These are phyloP conservation scores for Polytrichum formosum DNA, from an alignment of 225 moss, liverwort and hornwort species.

Conservation along the genomic window DNA sequence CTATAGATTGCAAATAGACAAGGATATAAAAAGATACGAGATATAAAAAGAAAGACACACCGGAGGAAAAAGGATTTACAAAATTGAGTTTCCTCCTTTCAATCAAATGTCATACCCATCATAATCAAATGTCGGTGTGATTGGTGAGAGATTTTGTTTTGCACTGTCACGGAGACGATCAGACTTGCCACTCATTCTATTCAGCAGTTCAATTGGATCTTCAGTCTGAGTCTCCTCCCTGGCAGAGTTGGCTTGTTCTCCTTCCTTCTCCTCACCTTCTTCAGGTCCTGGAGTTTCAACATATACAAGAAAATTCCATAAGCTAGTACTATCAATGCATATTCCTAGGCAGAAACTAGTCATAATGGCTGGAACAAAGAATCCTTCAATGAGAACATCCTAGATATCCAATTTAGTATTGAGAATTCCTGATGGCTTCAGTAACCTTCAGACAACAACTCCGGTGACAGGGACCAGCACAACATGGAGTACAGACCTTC, in stretches of 20 bases:
- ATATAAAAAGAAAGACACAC: no score
- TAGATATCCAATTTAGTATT: no score
- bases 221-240: slow-evolving; percentile 60
- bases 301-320: no score
- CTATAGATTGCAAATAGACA: no score
- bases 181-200: slow-evolving; percentile 52
- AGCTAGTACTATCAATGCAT: no score
- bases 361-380: no score
- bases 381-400: no score
- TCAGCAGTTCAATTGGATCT: slow-evolving; percentile 62
- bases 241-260: slow-evolving; percentile 38
- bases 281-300: slow-evolving; percentile 51
- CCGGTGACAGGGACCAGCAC: no score
- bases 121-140: slow-evolving; percentile 77
- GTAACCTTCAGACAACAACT: no score
- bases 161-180: slow-evolving; percentile 53
- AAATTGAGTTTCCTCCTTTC: neutral
- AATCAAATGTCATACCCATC: slow-evolving; percentile 47
- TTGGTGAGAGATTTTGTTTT: slow-evolving; percentile 70
- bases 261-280: slow-evolving; percentile 70
- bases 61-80: neutral
- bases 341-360: no score
- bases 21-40: no score
- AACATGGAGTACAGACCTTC: slow-evolving; percentile 55
- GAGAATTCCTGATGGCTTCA: no score